Conservation (phyloP, 208 protist genomes). For the Acanthamoeba triangularis region DNA sequence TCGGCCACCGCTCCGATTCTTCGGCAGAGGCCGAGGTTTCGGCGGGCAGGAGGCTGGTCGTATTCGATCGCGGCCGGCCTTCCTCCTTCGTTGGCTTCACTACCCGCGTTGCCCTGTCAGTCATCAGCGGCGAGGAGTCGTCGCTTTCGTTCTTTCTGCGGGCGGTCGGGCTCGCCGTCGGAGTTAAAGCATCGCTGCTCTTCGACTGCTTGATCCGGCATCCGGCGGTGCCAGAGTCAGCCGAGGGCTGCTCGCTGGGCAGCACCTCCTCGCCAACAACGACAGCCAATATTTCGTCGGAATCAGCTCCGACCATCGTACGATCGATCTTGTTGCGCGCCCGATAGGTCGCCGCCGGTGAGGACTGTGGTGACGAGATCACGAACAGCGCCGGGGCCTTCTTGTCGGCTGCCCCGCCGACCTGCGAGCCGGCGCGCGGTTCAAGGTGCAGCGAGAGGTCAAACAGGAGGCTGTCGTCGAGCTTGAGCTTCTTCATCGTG, state of each 20-base stretch:
- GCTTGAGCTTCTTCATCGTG: conserved; percentile 66
- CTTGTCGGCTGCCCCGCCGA: background rate
- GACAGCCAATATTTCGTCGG: background rate
- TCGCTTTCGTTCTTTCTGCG: background rate
- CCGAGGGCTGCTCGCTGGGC: background rate
- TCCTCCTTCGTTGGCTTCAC: background rate
- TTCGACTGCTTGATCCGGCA: background rate
- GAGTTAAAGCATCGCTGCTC: background rate
- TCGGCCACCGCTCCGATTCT: background rate
- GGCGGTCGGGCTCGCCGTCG: too few relatives aligned
- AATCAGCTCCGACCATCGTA: background rate
- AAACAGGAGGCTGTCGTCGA: conserved; percentile 50
- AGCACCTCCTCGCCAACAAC: background rate
- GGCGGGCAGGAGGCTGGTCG: background rate
- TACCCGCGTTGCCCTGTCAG: background rate
- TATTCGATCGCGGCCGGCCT: background rate
- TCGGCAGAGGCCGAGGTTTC: background rate
- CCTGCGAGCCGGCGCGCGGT: background rate
- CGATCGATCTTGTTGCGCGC: conserved; percentile 24
- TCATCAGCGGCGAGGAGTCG: background rate
- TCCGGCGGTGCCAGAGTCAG: background rate
- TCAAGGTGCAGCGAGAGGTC: conserved; percentile 48
- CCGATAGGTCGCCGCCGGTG: background rate
- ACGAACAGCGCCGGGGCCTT: conserved; percentile 42
- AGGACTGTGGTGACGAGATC: background rate